A percentile compares a stretch with the other conserved stretches of the same genome.
phyloP scores from a whole-genome alignment of 2,329 filamentous ascomycete species.

The Ilyonectria robusta region DNA sequence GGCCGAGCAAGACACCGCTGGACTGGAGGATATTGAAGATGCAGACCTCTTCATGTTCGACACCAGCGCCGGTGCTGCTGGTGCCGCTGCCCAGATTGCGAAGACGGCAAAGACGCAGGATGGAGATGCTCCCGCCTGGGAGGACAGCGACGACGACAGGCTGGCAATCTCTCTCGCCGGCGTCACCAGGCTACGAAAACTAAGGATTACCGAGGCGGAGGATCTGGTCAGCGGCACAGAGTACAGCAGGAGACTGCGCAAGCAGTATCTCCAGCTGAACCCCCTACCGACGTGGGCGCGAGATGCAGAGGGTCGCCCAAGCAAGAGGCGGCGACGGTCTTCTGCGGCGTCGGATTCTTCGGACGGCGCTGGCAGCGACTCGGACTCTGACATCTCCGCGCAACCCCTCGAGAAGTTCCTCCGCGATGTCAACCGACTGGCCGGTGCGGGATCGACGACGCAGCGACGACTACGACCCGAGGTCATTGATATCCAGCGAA shows the following conservation, averaged over 20 bases:
- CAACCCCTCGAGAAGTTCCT: constrained; percentile 86
- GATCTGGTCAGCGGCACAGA: constrained; percentile 90
- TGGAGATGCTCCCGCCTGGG: constrained; percentile 78
- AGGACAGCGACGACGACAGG: constrained; percentile 95
- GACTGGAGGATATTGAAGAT: constrained; percentile 79
- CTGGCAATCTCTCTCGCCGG: constrained; percentile 86
- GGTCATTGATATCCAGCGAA: constrained; percentile 89
- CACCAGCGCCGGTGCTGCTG: constrained; percentile 64
- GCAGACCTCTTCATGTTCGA: constrained; percentile 90
- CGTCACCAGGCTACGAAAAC: constrained; percentile 82
- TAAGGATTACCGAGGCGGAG: constrained; percentile 84
- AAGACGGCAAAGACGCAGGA: constrained; percentile 45
- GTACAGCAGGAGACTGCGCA: constrained; percentile 84
- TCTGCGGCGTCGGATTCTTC: constrained; percentile 66
- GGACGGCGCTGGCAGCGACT: constrained; percentile 70
- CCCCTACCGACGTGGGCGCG: constrained; percentile 73
- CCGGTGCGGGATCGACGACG: constrained; percentile 66
- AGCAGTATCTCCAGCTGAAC: constrained; percentile 78
- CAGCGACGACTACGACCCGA: constrained; percentile 85
- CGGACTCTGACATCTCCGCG: constrained; percentile 73
- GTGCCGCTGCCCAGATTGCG: constrained; percentile 51
- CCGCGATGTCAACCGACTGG: constrained; percentile 79
- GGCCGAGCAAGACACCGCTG: constrained; percentile 59
- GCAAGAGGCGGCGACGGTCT: constrained; percentile 66
- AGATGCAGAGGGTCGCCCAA: constrained; percentile 63